A percentile compares a stretch with the other conserved stretches of the same genome.
Evolutionary conservation across 306 rosid species (phyloP).

Genomic region (Trifolium repens): DNA sequence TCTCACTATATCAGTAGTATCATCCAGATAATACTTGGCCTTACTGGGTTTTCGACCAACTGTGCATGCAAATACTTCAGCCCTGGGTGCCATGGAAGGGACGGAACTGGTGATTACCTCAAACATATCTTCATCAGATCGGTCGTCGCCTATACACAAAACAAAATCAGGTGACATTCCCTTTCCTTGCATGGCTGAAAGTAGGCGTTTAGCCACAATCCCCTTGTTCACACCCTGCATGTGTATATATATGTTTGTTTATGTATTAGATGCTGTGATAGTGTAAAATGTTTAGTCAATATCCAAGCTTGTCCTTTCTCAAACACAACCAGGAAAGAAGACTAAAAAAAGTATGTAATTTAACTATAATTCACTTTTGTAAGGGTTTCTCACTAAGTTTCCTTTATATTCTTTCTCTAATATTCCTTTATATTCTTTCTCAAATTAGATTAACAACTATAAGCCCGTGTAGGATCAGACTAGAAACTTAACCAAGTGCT

Average conservation of each 20-base stretch:
- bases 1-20: conserved; percentile 58
- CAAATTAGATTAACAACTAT: conserved; percentile 1
- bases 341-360: not conserved
- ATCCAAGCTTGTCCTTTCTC: not conserved
- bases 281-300: not conserved
- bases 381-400: not conserved
- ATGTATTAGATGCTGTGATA: not conserved
- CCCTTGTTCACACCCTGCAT: conserved; percentile 89
- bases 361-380: not conserved
- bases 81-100: conserved; percentile 45
- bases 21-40: conserved; percentile 81
- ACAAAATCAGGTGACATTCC: conserved; percentile 66
- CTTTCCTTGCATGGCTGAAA: conserved; percentile 54
- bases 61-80: conserved; percentile 80
- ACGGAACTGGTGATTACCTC: conserved; percentile 57
- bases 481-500: not conserved
- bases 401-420: not conserved
- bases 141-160: conserved; percentile 82
- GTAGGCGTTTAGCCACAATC: conserved; percentile 72
- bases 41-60: conserved; percentile 90
- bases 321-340: not conserved
- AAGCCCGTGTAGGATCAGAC: not conserved
- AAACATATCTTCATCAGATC: conserved; percentile 89
- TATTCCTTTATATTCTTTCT: not conserved
- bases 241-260: not conserved